Conservation (phyloP, 2,329 filamentous ascomycete genomes). For the Fusarium phyllophilum region DNA sequence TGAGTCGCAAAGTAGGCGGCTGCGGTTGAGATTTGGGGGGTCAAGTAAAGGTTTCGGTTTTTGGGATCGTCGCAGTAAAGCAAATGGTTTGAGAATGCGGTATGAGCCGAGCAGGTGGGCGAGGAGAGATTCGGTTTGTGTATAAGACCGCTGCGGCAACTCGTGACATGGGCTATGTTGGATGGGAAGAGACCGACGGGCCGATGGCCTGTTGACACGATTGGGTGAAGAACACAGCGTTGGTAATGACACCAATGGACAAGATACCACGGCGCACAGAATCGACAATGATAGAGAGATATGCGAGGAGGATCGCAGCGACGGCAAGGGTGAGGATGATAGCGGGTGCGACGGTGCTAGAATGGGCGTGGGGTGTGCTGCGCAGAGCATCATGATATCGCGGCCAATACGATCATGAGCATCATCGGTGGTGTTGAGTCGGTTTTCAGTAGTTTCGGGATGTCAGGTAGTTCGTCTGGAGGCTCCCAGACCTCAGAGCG, state of each 20-base stretch:
- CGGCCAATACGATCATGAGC: slow-evolving; percentile 45
- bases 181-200: slow-evolving; percentile 16
- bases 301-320: background rate
- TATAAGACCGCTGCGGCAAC: slow-evolving; percentile 30
- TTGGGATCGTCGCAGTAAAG: slow-evolving; percentile 26
- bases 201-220: slow-evolving; percentile 8
- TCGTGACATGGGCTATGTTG: slow-evolving; percentile 42
- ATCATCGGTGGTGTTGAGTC: slow-evolving; percentile 42
- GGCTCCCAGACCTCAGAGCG: slow-evolving; percentile 34
- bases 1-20: slow-evolving; percentile 36
- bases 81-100: slow-evolving; percentile 2
- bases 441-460: slow-evolving; percentile 12
- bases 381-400: slow-evolving; percentile 58
- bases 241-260: slow-evolving; percentile 19
- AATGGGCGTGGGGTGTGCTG: slow-evolving; percentile 48
- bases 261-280: slow-evolving; percentile 10
- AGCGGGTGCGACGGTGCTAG: slow-evolving; percentile 42
- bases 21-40: slow-evolving; percentile 32
- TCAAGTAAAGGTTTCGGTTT: slow-evolving; percentile 35
- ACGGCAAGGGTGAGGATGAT: slow-evolving; percentile 17
- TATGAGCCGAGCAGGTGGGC: slow-evolving; percentile 23
- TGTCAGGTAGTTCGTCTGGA: slow-evolving; percentile 27
- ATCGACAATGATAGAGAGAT: slow-evolving; percentile 10
- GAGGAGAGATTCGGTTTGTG: slow-evolving; percentile 37
- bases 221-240: slow-evolving; percentile 4